Evolutionary conservation across 805 yeast species (phyloP).

Genomic region (Wickerhamiella cacticola): DNA sequence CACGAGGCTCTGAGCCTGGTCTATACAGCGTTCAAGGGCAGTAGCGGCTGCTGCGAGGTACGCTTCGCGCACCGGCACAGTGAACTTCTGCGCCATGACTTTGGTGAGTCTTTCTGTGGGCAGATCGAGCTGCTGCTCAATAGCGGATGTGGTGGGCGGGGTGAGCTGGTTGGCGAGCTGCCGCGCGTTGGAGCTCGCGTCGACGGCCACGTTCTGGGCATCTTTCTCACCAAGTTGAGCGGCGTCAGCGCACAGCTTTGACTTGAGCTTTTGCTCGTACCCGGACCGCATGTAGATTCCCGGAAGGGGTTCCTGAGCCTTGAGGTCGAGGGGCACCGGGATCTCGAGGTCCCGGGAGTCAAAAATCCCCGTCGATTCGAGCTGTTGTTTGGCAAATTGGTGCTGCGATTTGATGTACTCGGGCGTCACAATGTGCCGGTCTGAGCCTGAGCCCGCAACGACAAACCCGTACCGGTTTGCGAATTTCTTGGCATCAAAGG

Average conservation of each 20-base stretch:
- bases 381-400: background rate
- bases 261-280: slow-evolving; percentile 9
- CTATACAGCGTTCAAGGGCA: slow-evolving; percentile 8
- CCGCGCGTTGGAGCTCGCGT: background rate
- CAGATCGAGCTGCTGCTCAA: background rate
- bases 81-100: background rate
- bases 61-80: slow-evolving; percentile 6
- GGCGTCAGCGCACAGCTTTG: background rate
- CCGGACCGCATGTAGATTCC: slow-evolving; percentile 2
- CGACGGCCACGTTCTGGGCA: background rate
- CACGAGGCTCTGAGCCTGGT: slow-evolving; percentile 9
- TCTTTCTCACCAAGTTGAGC: background rate
- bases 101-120: background rate
- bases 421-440: background rate
- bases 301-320: slow-evolving; percentile 11
- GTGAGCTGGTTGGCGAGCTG: background rate
- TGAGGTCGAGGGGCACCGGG: slow-evolving; percentile 4
- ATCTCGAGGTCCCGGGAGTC: slow-evolving; percentile 16
- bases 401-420: slow-evolving; percentile 9
- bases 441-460: too few relatives aligned
- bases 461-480: slow-evolving; percentile 11
- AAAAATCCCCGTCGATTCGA: slow-evolving; percentile 13
- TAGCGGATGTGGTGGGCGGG: slow-evolving; percentile 1
- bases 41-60: slow-evolving; percentile 10
- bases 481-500: slow-evolving; percentile 11